Base-by-base conservation (phyloP, 805 yeast genomes). In the Naumovozyma dairenensis region DNA sequence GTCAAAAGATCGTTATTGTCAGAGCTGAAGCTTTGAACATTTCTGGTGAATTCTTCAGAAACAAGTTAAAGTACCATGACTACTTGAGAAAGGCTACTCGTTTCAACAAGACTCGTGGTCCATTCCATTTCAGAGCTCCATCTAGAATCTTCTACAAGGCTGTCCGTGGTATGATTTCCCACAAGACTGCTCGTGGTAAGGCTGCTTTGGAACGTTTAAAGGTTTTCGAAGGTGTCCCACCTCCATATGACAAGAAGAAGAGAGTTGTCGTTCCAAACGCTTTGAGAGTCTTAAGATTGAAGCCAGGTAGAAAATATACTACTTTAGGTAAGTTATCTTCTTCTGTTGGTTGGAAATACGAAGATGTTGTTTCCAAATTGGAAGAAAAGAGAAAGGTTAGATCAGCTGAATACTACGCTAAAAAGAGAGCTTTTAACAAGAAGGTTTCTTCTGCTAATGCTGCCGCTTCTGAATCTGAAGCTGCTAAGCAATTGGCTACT, bases 91-190 rank as follows among this genome's bases (percentile, higher is more conserved):
- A 92, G 80, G 83, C 93, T 61, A 87, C 98, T 66, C 82, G 94
- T 74, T 92, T 69, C 87, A 92, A 92, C 94, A 86, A 86, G 76
- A 80, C 77, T 63, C 81, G 86, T 69, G 99, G 98, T 76, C 97
- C 97, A 64, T 92, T 89, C 96, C 99, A 92, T 71, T 92, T 92
- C 95, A 92, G 97, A 74, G 99, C 99, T 49, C 99, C 99, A 70
- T 87, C 97, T 49, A 86, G 97, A 75, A 89, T 92, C 72, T 86
- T 92, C 73, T 87, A 87, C 93, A 92, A 92, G 82, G 96, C 99
- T 63, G 71, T 92, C 67, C 83, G 95, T 68, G 99, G 99, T 74
- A 92, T 92, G 99, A 74, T 92, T 62, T 74, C 96, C 67, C 97
- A 92, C 87, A 92, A 92, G 86, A 92, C 98, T 57, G 92, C 97